These are phyloP conservation scores for Euphrasia confusa DNA, from an alignment of 257 asterid species.

Conservation along the genomic window DNA sequence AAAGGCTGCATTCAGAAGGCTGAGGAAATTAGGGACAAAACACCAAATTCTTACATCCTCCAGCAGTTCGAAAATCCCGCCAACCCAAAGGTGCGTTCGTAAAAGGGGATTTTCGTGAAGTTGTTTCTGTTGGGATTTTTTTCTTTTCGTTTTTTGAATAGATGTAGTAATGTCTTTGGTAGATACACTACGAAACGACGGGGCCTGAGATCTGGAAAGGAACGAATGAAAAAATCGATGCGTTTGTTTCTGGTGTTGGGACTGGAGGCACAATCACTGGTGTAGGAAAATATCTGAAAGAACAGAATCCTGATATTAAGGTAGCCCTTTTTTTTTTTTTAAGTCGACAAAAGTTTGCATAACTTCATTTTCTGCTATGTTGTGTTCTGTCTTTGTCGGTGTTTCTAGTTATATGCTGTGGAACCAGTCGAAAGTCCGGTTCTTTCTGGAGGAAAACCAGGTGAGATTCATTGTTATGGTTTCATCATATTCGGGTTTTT, in stretches of 20 bases:
- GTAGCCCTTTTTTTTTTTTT: conserved; percentile 13
- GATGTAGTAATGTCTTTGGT: background rate
- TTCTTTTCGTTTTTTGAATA: background rate
- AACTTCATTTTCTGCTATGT: background rate
- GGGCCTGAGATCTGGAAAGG: conserved; percentile 86
- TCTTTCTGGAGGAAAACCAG: conserved; percentile 90
- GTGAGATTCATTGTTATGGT: conserved; percentile 35
- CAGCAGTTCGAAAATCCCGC: conserved; percentile 94
- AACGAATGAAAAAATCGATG: conserved; percentile 56
- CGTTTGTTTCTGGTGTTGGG: conserved; percentile 65
- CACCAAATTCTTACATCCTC: conserved; percentile 83
- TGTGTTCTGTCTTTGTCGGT: background rate
- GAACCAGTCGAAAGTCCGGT: conserved; percentile 84
- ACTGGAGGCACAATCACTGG: conserved; percentile 84
- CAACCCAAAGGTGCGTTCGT: conserved; percentile 70
- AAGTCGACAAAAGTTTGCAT: background rate
- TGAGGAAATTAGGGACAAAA: conserved; percentile 72
- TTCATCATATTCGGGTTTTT: background rate
- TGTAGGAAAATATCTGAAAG: conserved; percentile 58
- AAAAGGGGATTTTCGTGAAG: background rate
- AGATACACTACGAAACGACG: conserved; percentile 88
- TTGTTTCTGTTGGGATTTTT: background rate
- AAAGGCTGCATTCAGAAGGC: conserved; percentile 86
- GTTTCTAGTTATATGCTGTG: conserved; percentile 52
- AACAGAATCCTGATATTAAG: conserved; percentile 62